Conservation (phyloP, 176 grass and related monocot species). For the Elymus sibiricus region DNA sequence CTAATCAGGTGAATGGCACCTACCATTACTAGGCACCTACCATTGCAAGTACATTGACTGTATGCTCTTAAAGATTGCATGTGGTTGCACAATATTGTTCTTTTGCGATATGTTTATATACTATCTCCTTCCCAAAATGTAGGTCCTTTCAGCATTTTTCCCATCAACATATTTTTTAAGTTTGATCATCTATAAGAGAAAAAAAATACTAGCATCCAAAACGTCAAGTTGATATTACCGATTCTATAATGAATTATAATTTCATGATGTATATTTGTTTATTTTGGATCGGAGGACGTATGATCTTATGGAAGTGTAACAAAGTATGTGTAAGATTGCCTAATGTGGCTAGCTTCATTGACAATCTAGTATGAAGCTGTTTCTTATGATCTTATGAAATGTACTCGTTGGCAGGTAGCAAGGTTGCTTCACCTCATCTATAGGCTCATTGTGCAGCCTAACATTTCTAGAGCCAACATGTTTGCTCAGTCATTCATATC, state of each 20-base stretch:
- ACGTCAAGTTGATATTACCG: not conserved
- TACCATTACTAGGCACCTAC: constrained; percentile 8
- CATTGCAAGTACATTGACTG: not conserved
- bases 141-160: constrained; percentile 4
- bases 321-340: not conserved
- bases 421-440: constrained; percentile 95
- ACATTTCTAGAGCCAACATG: constrained; percentile 73
- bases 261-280: not conserved
- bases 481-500: constrained; percentile 94
- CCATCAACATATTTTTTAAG: not conserved
- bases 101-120: constrained; percentile 2
- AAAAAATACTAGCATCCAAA: not conserved
- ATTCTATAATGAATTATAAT: not conserved
- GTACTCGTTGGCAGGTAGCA: constrained; percentile 76
- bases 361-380: not conserved
- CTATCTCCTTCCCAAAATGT: not conserved
- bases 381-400: constrained; percentile 23
- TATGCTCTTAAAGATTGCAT: constrained; percentile 4
- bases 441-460: constrained; percentile 92
- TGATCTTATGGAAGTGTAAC: constrained; percentile 16
- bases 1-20: constrained; percentile 79
- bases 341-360: constrained; percentile 5
- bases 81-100: not conserved
- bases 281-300: not conserved
- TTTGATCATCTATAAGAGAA: not conserved